Evolutionary conservation across 2,329 filamentous ascomycete species (phyloP), one percentile per base, ranked within the genome.

Genomic region (Fonsecaea pedrosoi): DNA sequence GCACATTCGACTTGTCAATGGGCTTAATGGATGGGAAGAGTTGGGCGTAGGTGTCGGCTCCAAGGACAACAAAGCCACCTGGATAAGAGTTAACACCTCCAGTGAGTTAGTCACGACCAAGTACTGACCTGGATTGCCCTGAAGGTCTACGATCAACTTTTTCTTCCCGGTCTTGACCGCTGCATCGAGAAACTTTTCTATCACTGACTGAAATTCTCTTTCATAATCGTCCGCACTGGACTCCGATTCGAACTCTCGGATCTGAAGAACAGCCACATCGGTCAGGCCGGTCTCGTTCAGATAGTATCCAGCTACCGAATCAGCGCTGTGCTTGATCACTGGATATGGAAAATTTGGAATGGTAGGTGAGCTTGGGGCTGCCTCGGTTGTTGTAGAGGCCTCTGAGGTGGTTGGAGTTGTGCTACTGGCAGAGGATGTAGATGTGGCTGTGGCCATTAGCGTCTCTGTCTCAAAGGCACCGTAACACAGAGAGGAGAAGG

Each of bases 81-180:
- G 3, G 80, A 82, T 0, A 81, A 81, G 38, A 15, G 54, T 54
- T 32, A 62, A 25, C 15, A 38, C 58, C 15, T 34, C 15, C 38
- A 9, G 45, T 10, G 8, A 12, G 10, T 25, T 10, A 25, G 45
- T 8, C 45, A 50, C 5, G 21, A 50, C 21, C 9, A 21, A 53
- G 32, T 13, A 60, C 55, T 34, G 42, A 84, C 63, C 89, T 0
- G 79, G 80, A 69, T 91, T 92, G 1, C 79, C 81, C 3, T 85
- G 82, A 6, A 91, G 73, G 69, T 91, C 89, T 66, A 91, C 84
- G 35, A 91, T 81, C 4, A 91, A 79, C 74, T 86, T 88, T n/a
- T 79, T 85, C 74, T 87, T 88, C 1, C 82, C 80, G 1, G 78
- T 78, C 1, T 75, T 63, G 50, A 82, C 80, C 12, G 82, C 82